Evolutionary conservation across 768 basidiomycete genomes (phyloP).

Genomic region (Mycena vitilis): DNA sequence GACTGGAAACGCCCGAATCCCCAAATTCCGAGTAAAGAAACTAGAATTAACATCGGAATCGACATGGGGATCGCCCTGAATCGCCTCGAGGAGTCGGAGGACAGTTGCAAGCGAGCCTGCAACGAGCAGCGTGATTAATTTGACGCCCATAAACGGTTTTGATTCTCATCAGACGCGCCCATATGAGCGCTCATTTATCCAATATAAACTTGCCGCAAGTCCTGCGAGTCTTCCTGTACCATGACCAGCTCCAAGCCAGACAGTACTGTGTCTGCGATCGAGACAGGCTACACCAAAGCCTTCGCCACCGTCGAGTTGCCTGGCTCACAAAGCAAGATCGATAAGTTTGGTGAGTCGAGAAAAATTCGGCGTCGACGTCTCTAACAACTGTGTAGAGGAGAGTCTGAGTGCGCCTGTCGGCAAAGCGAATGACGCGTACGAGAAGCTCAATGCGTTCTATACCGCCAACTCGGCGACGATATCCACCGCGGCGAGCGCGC

Average conservation of each 20-base stretch:
- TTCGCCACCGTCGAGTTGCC: slow-evolving; percentile 13
- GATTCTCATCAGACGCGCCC: no score
- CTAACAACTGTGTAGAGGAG: slow-evolving; percentile 15
- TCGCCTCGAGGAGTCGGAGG: no score
- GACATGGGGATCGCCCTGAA: no score
- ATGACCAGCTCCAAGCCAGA: neutral
- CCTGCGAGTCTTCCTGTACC: no score
- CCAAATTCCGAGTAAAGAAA: no score
- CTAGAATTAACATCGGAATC: no score
- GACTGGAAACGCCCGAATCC: no score
- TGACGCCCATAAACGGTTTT: no score
- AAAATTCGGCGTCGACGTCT: neutral
- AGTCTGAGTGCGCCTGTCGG: neutral
- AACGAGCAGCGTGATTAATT: no score
- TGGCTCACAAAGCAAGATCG: slow-evolving; percentile 11
- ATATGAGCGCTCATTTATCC: no score
- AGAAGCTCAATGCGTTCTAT: slow-evolving; percentile 31
- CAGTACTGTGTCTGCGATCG: slow-evolving; percentile 14
- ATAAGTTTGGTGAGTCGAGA: slow-evolving; percentile 23
- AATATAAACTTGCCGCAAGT: no score
- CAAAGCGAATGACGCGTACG: slow-evolving; percentile 22
- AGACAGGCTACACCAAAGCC: slow-evolving; percentile 15
- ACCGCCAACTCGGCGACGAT: slow-evolving; percentile 23
- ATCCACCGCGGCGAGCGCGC: slow-evolving; percentile 1
- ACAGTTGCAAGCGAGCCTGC: no score